Evolutionary conservation across 192 early-diverging fungal genomes (phyloP), one percentile per base, ranked within the genome.

Genomic region (Coemansia reversa): DNA sequence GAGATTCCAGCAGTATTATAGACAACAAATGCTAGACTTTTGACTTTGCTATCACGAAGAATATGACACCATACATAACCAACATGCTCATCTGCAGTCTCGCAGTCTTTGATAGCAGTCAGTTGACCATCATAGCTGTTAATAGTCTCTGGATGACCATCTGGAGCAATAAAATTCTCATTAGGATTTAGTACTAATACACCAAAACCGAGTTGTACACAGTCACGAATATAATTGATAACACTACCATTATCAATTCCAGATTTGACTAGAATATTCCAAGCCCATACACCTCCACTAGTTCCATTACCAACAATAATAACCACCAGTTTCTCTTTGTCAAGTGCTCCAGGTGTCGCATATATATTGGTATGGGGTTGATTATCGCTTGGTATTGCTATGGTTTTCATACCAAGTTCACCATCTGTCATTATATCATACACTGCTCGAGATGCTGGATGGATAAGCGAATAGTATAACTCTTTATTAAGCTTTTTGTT

Each of bases 151-250:
- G 67, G n/a, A 7, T 42, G 7, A 3, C 76, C 76, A 33, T 80
- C 72, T 0, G 72, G 55, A 11, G 72, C 72, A 23, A 70, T 57
- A 53, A 80, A 67, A 28, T 80, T 80, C 30, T 74, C 72, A 54
- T 80, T 74, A 1, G 77, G 77, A 49, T 80, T 80, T 22, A 80
- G 65, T 35, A 80, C 61, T 54, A 80, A 32, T 12, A 80, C 77
- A 48, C 77, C 72, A 14, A 61, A 59, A 4, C 72, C 72, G 2
- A 62, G 72, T 16, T 58, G 7, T 14, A 50, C 54, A 19, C 65
- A 68, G 9, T 33, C 58, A 29, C 55, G 52, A 4, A 74, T 53
- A 19, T 80, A 80, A 24, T 67, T 59, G 18, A 74, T 28, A 4
- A 74, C 58, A 18, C 64, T 74, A 1, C 77, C 77, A 5, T 54